Base-by-base conservation (phyloP, 495 filamentous ascomycete species). In the Hypoxylon rickii region DNA sequence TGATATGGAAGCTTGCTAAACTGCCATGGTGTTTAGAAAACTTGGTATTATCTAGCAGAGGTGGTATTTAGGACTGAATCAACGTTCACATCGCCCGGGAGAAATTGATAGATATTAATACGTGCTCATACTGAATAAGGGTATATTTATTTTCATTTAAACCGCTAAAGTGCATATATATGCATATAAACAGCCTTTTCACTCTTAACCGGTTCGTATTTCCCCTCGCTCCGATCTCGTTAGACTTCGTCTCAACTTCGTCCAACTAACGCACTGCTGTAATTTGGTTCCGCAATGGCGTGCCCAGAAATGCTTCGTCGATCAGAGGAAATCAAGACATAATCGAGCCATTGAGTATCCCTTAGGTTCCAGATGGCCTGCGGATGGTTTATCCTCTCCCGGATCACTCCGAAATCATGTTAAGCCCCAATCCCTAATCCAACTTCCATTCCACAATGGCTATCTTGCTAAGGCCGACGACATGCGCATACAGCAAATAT, bases 221-320 rank as follows among this genome's bases (percentile, higher is more conserved):
- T 31, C 37, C 20, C 16, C n/a, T 13, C 55, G 18, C 59, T 63
- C 59, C 59, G 52, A 63, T 57, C 52, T 62, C 58, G 58, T 56
- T 16, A 24, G 10, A 38, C 38, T 17, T 49, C 43, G 33, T 50
- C 37, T 6, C 7, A 12, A 26, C 33, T 21, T 54, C 43, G 16
- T 26, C 26, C 13, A 40, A 7, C 22, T 51, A 51, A 43, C 22
- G 17, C 2, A 2, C 51, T 55, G 51, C 22, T 52, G 59, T 37
- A 48, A 57, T 63, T 16, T n/a, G 44, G 53, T 52, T 43, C 47
- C 53, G 48, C 38, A 40, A 63, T 63, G 53, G 13, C 59, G 59
- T 63, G 59, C 59, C 51, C 1, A 3, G 21, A 37, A 43, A 32
- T 22, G 17, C 16, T 39, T 22, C 22, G 10, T 26, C 33, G 5